Evolutionary conservation across 108 stramenopile genomes (phyloP).

Genomic region (Skeletonema marinoi): DNA sequence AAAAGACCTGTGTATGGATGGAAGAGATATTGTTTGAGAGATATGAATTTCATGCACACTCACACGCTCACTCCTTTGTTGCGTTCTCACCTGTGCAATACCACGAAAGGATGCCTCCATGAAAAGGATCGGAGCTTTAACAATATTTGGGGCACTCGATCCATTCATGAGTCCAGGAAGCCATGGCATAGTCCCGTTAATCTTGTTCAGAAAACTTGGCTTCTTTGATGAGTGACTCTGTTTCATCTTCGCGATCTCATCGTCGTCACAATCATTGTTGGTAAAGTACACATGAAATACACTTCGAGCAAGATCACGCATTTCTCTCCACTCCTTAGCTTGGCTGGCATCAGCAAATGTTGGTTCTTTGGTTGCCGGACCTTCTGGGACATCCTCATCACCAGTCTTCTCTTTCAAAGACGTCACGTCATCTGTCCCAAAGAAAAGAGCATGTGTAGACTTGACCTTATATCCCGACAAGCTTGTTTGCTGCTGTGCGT

Average conservation of each 20-base stretch:
- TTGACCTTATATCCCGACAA: neutral
- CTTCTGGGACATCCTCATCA: neutral
- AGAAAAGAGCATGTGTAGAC: slow-evolving; percentile 3
- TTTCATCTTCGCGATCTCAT: neutral
- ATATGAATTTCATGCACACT: neutral
- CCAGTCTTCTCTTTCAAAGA: neutral
- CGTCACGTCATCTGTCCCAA: slow-evolving; percentile 18
- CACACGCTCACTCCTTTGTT: neutral
- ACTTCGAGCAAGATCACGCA: slow-evolving; percentile 6
- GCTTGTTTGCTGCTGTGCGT: neutral
- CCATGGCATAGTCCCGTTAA: slow-evolving; percentile 29
- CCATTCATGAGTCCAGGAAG: neutral
- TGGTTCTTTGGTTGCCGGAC: neutral
- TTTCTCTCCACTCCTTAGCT: neutral
- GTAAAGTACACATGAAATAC: slow-evolving; percentile 17
- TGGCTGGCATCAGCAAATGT: neutral
- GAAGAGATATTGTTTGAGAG: neutral
- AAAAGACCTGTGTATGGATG: slow-evolving; percentile 23
- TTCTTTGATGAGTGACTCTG: neutral
- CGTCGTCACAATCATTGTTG: neutral
- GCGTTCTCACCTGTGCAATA: slow-evolving; percentile 25
- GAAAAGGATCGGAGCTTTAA: slow-evolving; percentile 8
- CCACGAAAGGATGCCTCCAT: slow-evolving; percentile 26
- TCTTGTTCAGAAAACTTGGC: neutral
- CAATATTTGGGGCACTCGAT: neutral